Evolutionary conservation across 2,329 filamentous ascomycete genomes (phyloP).

Genomic region (Ophidiomyces ophidiicola): DNA sequence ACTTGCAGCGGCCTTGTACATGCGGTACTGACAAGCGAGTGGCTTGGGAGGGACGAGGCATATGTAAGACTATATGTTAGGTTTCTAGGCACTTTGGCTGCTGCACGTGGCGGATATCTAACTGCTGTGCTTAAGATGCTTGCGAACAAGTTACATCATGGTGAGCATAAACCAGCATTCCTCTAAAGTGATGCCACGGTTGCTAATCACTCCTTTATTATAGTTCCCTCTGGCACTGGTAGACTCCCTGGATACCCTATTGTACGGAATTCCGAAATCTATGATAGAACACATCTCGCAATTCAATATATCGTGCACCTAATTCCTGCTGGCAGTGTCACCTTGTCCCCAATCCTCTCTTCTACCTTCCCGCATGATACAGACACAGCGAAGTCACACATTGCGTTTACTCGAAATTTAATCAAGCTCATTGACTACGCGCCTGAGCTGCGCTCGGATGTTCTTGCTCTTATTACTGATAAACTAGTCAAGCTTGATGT

Average conservation of each 20-base stretch:
- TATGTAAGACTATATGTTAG: constrained; percentile 47
- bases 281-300: constrained; percentile 61
- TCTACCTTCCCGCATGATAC: constrained; percentile 63
- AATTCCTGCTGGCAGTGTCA: constrained; percentile 63
- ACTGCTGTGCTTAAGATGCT: constrained; percentile 65
- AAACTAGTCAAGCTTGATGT: constrained; percentile 89
- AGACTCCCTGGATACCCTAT: constrained; percentile 43
- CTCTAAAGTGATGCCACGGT: constrained; percentile 8
- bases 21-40: constrained; percentile 46
- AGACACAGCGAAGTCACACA: constrained; percentile 65
- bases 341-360: constrained; percentile 55
- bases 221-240: constrained; percentile 43
- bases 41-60: constrained; percentile 49
- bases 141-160: constrained; percentile 59
- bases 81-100: constrained; percentile 55
- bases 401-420: constrained; percentile 79
- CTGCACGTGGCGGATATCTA: constrained; percentile 69
- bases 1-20: constrained; percentile 47
- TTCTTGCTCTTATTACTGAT: constrained; percentile 72
- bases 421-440: constrained; percentile 65
- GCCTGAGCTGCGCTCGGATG: constrained; percentile 63
- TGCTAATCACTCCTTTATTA: not conserved
- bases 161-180: constrained; percentile 36
- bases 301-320: constrained; percentile 66
- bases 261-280: constrained; percentile 53